Evolutionary conservation across 331 rosid species (phyloP).

Genomic region (Saraca asoca): DNA sequence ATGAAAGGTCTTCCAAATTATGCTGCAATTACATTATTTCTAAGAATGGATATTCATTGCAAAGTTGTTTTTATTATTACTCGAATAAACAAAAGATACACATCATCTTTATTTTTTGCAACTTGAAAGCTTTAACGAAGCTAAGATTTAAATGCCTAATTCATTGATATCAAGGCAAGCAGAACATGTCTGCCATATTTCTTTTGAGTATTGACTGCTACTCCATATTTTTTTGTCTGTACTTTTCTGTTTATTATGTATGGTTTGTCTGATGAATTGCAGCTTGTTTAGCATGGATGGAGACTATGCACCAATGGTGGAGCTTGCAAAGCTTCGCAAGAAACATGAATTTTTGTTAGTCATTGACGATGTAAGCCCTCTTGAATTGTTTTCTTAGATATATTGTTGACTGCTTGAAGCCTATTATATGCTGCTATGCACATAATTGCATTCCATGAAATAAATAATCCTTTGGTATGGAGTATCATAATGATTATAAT

Average conservation of each 20-base stretch:
- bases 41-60: not conserved
- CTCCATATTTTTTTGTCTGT: not conserved
- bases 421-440: not conserved
- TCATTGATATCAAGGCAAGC: constrained; percentile 1
- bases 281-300: constrained; percentile 99
- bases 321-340: constrained; percentile 76
- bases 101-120: not conserved
- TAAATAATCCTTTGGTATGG: constrained; percentile 1
- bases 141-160: constrained; percentile 1
- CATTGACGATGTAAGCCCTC: constrained; percentile 81
- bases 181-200: constrained; percentile 2
- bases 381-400: constrained; percentile 25
- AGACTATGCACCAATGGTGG: constrained; percentile 83
- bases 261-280: constrained; percentile 39
- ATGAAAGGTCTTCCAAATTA: constrained; percentile 8
- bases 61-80: no score
- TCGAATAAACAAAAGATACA: not conserved
- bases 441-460: constrained; percentile 23
- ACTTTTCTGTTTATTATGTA: constrained; percentile 16
- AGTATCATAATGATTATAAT: not conserved
- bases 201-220: not conserved
- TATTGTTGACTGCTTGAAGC: constrained; percentile 6
- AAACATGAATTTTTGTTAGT: constrained; percentile 77
- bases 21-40: not conserved
- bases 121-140: not conserved